Base-by-base conservation (phyloP, 2,329 filamentous ascomycete species). In the Aspergillus pseudoglaucus region DNA sequence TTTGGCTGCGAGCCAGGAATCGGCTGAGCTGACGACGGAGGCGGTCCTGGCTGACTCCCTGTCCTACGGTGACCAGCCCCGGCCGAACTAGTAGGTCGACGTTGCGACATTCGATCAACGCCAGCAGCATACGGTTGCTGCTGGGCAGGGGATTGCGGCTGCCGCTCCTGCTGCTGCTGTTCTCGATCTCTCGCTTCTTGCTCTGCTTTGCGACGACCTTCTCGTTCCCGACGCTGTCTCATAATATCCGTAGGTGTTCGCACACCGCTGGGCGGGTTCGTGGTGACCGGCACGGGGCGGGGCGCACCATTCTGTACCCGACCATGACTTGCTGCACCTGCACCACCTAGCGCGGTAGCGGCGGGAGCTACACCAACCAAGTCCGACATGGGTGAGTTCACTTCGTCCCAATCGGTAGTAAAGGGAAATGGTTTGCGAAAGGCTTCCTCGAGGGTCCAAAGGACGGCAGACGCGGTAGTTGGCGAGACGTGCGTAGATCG, bases 351-450 rank as follows among this genome's bases (percentile, higher is more conserved):
- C 17, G 37, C 7, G 17, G 37, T 39, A 50, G 63, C 49, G 44
- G 67, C 70, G 59, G 77, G 74, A 54, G 76, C 73, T 60, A 75
- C 75, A 63, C 82, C 80, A 62, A 81, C 77, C 59, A 95, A 77
- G 67, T 95, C 90, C 59, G 90, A 87, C 90, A 98, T 97, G 61
- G 82, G 81, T 58, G 90, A 88, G 79, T 88, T 86, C 75, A 95
- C 88, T 76, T 98, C 93, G 52, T 84, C 79, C 58, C 84, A 73
- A 69, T 95, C 90, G 20, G 87, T 79, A 7, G 90, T 94, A 70
- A 97, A 94, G 43, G 82, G 75, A 56, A 89, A 80, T 2, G 91
- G 90, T 42, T 85, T 81, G 41, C 90, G 85, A 57, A 97, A 79
- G 33, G 88, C 89, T 74, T 94, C 89, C 75, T 97, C 90, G 48